Evolutionary conservation across 2,329 filamentous ascomycete species (phyloP).

Genomic region (Pseudogymnoascus sp.): DNA sequence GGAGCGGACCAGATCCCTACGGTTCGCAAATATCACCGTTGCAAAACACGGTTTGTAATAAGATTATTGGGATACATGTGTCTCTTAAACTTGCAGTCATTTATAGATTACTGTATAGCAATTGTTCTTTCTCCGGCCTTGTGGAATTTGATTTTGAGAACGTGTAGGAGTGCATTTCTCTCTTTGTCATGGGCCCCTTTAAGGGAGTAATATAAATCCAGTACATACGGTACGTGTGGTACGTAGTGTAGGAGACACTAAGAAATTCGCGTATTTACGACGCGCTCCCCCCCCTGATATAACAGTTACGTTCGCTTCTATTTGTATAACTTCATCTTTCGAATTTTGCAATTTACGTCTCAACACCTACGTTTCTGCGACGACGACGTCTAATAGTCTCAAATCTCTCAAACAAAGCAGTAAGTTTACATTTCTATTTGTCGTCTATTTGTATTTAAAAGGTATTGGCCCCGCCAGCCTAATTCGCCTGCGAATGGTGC

Average conservation of each 20-base stretch:
- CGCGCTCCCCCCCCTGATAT: not conserved
- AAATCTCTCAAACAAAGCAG: not conserved
- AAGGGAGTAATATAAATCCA: not conserved
- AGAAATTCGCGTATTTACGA: not conserved
- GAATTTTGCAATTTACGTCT: not conserved
- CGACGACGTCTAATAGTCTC: not conserved
- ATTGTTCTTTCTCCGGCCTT: not conserved
- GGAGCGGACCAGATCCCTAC: not conserved
- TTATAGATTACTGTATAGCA: not conserved
- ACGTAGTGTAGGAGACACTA: not conserved
- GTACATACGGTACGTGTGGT: too few relatives aligned
- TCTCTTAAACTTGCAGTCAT: not conserved
- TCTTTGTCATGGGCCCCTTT: not conserved
- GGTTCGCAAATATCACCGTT: not conserved
- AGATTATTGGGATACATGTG: not conserved
- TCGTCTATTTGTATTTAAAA: not conserved
- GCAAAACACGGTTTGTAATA: not conserved
- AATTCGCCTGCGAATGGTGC: too few relatives aligned
- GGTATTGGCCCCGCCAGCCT: not conserved
- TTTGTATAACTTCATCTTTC: not conserved
- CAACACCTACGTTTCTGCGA: not conserved
- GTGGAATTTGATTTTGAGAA: not conserved
- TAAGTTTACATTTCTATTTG: not conserved
- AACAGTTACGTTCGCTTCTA: not conserved
- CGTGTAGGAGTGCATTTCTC: not conserved